phyloP scores from a whole-genome alignment of 176 grass and related monocot species.

The Triticum timopheevii region DNA sequence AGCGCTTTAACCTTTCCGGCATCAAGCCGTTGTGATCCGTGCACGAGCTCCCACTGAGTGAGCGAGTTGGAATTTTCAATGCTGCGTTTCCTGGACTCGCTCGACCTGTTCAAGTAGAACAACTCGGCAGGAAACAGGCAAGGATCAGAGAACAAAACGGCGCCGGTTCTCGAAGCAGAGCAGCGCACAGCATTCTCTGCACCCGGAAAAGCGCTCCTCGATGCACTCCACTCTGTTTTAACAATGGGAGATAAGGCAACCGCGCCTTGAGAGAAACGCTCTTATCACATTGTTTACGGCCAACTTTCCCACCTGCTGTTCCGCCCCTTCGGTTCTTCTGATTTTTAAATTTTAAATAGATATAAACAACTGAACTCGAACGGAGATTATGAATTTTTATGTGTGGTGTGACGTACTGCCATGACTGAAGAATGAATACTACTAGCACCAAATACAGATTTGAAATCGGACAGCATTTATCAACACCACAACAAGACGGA shows the following conservation, averaged over 20 bases:
- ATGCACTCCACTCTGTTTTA: background rate
- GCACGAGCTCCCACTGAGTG: background rate
- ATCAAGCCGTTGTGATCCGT: background rate
- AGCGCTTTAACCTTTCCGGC: background rate
- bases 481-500: background rate
- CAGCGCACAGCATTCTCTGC: background rate
- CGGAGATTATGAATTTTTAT: background rate
- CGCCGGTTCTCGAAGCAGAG: slow-evolving; percentile 32
- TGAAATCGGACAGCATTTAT: background rate
- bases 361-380: too few species aligned
- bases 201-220: slow-evolving; percentile 12
- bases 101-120: background rate
- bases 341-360: background rate
- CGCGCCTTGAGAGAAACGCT: background rate
- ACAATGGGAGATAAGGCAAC: background rate
- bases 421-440: background rate
- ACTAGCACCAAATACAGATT: background rate
- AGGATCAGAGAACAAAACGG: slow-evolving; percentile 22
- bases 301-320: background rate
- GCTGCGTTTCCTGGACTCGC: background rate
- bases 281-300: background rate
- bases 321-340: background rate
- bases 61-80: background rate
- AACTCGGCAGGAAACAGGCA: slow-evolving; percentile 29
- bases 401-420: background rate